Percentiles rank a stretch among this genome's conserved stretches.
Conservation (phyloP, 306 rosid species). For the Fragaria ananassa region DNA sequence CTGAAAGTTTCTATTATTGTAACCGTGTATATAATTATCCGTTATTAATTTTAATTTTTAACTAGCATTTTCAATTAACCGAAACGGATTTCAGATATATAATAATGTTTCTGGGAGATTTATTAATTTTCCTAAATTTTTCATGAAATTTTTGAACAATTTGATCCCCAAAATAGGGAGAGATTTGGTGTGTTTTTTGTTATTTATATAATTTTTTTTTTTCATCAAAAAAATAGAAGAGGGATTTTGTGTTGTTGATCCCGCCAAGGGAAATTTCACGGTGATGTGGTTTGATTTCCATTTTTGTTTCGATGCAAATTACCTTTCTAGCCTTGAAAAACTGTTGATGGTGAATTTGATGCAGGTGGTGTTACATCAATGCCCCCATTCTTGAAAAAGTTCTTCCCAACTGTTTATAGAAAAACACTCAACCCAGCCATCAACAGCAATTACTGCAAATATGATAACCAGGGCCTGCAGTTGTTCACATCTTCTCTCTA, state of each 20-base stretch:
- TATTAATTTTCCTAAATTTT: background rate
- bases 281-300: background rate
- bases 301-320: background rate
- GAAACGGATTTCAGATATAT: background rate
- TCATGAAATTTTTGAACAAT: background rate
- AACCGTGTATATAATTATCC: background rate
- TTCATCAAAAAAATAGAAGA: background rate
- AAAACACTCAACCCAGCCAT: background rate
- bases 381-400: conserved; percentile 46
- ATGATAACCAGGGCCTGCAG: conserved; percentile 63
- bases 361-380: conserved; percentile 81
- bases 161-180: background rate
- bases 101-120: background rate
- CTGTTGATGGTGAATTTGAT: background rate
- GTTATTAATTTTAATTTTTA: background rate
- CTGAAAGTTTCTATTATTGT: background rate
- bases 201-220: too few species aligned
- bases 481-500: conserved; percentile 82
- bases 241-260: background rate
- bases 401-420: conserved; percentile 57
- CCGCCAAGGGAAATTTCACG: conserved; percentile 2
- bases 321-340: background rate
- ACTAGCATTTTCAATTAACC: background rate
- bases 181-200: background rate
- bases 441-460: conserved; percentile 68